A percentile compares a stretch with the other conserved stretches of the same genome.
Conservation (phyloP, 2,329 filamentous ascomycete genomes). For the Drechmeria coniospora region DNA sequence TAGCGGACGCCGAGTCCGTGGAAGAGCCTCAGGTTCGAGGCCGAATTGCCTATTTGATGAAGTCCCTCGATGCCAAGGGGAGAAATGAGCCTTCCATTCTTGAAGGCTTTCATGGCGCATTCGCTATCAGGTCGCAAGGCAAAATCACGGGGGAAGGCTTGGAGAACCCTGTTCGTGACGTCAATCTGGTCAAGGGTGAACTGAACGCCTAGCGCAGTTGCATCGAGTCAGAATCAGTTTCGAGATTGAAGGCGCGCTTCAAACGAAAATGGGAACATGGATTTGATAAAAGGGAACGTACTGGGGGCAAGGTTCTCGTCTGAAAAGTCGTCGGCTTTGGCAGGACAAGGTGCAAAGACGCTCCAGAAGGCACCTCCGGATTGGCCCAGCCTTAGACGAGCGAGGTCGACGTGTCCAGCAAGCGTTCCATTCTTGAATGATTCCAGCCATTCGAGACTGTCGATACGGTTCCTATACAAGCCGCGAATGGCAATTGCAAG, state of each 20-base stretch:
- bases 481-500: slow-evolving; percentile 58
- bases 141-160: slow-evolving; percentile 52
- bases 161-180: slow-evolving; percentile 47
- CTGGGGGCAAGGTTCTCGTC: slow-evolving; percentile 54
- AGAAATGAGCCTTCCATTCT: slow-evolving; percentile 51
- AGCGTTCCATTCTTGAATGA: slow-evolving; percentile 59
- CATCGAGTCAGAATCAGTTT: background rate
- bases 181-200: slow-evolving; percentile 64
- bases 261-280: too few species aligned
- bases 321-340: slow-evolving; percentile 56
- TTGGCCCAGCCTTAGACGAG: slow-evolving; percentile 53
- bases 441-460: slow-evolving; percentile 55
- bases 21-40: slow-evolving; percentile 60
- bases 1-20: slow-evolving; percentile 72
- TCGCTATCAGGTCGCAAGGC: slow-evolving; percentile 46
- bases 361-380: slow-evolving; percentile 90
- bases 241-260: background rate
- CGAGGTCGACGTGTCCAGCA: slow-evolving; percentile 60
- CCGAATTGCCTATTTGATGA: slow-evolving; percentile 82
- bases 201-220: slow-evolving; percentile 35
- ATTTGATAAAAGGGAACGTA: slow-evolving; percentile 20
- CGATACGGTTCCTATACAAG: slow-evolving; percentile 61
- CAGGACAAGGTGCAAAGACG: slow-evolving; percentile 65
- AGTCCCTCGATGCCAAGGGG: slow-evolving; percentile 74
- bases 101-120: slow-evolving; percentile 47